These are phyloP conservation scores for Aspergillus sp. DNA, from an alignment of 2,329 filamentous ascomycete species.

Conservation along the genomic window DNA sequence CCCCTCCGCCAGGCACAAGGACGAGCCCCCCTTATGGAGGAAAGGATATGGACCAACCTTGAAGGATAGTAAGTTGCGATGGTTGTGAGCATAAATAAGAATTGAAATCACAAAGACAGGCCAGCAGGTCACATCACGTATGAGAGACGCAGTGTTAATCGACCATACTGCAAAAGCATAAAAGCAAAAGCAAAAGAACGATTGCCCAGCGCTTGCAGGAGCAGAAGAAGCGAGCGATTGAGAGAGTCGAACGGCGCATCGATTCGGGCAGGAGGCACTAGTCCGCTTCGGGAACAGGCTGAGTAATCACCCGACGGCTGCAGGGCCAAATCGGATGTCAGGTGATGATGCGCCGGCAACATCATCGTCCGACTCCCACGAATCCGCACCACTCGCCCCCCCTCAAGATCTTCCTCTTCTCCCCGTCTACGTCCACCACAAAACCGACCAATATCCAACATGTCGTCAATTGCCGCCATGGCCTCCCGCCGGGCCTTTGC, in stretches of 20 bases:
- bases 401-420: constrained; percentile 9
- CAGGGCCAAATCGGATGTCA: constrained; percentile 23
- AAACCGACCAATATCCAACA: constrained; percentile 25
- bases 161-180: background rate
- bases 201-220: background rate
- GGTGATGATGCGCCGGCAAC: constrained; percentile 31
- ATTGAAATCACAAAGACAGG: background rate
- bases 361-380: constrained; percentile 33
- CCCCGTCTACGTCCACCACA: constrained; percentile 17
- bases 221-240: background rate
- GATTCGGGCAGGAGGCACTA: background rate
- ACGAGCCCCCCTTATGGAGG: background rate
- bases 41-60: constrained; percentile 11
- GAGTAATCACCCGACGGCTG: constrained; percentile 17
- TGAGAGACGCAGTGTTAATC: background rate
- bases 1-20: background rate
- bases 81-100: background rate
- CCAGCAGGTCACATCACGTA: constrained; percentile 1
- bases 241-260: background rate
- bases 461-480: constrained; percentile 45
- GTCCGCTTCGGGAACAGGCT: constrained; percentile 8
- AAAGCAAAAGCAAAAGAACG: background rate
- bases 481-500: constrained; percentile 42
- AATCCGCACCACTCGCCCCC: constrained; percentile 30
- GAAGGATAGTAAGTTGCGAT: constrained; percentile 5